These are phyloP conservation scores for Chaetomium olivaceum DNA, from an alignment of 2,329 filamentous ascomycete genomes.

Conservation along the genomic window DNA sequence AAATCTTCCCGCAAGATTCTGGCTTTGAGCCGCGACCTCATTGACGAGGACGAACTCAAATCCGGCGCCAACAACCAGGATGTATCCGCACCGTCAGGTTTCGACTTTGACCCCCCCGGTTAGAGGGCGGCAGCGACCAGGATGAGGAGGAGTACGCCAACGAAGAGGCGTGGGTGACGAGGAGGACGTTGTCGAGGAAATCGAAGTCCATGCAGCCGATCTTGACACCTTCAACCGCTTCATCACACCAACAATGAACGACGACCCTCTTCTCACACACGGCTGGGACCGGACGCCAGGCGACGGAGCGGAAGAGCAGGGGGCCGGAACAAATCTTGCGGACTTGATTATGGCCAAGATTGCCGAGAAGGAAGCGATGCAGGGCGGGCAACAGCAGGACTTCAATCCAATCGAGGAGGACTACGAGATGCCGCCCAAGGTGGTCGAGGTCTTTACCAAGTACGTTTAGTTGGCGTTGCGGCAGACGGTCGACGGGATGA, in stretches of 20 bases:
- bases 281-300: slow-evolving; percentile 52
- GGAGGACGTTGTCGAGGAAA: slow-evolving; percentile 68
- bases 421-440: slow-evolving; percentile 83
- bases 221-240: slow-evolving; percentile 91
- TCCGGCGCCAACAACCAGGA: slow-evolving; percentile 38
- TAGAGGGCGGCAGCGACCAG: slow-evolving; percentile 48
- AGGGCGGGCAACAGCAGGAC: slow-evolving; percentile 24
- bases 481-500: slow-evolving; percentile 18
- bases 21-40: slow-evolving; percentile 83
- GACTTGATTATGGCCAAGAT: slow-evolving; percentile 95
- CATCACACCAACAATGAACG: slow-evolving; percentile 69
- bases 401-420: slow-evolving; percentile 66
- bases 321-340: slow-evolving; percentile 74
- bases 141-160: slow-evolving; percentile 54
- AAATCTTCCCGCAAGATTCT: slow-evolving; percentile 87
- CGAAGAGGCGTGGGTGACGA: slow-evolving; percentile 75
- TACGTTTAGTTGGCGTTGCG: slow-evolving; percentile 42
- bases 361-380: slow-evolving; percentile 75
- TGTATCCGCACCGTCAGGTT: slow-evolving; percentile 60
- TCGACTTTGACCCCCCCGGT: slow-evolving; percentile 77
- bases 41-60: slow-evolving; percentile 68
- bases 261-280: slow-evolving; percentile 71
- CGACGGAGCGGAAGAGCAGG: slow-evolving; percentile 46
- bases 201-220: slow-evolving; percentile 86
- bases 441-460: slow-evolving; percentile 92